A percentile compares a stretch with the other conserved stretches of the same genome.
Conservation (phyloP, 1,284 basidiomycete species). For the Microbotryomycetes sp. region DNA sequence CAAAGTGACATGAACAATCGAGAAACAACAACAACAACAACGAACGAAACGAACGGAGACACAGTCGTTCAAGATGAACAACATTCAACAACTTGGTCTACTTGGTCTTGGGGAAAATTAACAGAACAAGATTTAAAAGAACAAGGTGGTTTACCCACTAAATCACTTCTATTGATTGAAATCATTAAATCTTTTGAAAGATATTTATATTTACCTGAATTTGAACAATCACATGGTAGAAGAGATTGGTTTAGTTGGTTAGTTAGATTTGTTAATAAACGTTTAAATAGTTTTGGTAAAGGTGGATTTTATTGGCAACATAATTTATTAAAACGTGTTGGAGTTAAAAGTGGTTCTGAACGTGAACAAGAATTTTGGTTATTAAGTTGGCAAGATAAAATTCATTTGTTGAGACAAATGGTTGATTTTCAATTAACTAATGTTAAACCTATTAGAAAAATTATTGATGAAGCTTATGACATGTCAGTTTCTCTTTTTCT, state of each 20-base stretch:
- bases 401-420: constrained; percentile 22
- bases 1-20: not conserved
- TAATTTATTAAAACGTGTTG: constrained; percentile 20
- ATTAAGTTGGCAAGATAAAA: constrained; percentile 30
- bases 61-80: not conserved
- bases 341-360: constrained; percentile 18
- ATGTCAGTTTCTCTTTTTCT: constrained; percentile 10
- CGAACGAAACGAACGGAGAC: not conserved
- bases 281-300: constrained; percentile 2
- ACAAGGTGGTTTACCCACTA: not conserved
- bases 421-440: constrained; percentile 21
- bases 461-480: constrained; percentile 23
- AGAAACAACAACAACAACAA: not conserved
- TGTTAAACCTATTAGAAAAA: not conserved
- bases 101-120: not conserved
- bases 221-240: constrained; percentile 20
- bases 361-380: constrained; percentile 24
- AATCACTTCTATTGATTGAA: constrained; percentile 1
- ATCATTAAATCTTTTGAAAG: constrained; percentile 12
- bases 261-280: constrained; percentile 23
- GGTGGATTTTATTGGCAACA: constrained; percentile 24
- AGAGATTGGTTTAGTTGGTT: constrained; percentile 31
- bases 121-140: not conserved
- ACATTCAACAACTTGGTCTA: not conserved
- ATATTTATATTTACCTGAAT: constrained; percentile 5